Evolutionary conservation across 169 alveolate species (phyloP).

Genomic region (Cryptosporidium felis): DNA sequence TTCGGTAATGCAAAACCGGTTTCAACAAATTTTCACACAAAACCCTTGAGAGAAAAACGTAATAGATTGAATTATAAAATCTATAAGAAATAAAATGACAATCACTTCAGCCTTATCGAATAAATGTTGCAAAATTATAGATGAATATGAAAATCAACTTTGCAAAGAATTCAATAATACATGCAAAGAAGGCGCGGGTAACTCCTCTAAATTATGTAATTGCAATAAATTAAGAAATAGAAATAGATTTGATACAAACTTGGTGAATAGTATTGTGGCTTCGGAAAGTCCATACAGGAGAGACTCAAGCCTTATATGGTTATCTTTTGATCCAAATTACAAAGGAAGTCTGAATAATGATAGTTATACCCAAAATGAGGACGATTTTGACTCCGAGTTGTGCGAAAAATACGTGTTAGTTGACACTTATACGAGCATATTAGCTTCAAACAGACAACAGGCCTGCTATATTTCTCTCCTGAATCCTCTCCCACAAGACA

Average conservation of each 20-base stretch:
- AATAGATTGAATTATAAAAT: background rate
- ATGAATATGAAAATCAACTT: conserved; percentile 14
- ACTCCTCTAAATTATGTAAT: background rate
- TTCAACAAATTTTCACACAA: too few species aligned
- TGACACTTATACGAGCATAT: conserved; percentile 36
- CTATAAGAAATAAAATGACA: background rate
- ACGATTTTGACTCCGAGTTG: conserved; percentile 1
- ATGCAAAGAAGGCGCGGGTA: background rate
- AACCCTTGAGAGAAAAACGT: too few species aligned
- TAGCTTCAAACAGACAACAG: conserved; percentile 35
- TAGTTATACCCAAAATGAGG: background rate
- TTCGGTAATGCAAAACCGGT: too few species aligned
- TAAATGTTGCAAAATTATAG: conserved; percentile 35
- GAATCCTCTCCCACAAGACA: conserved; percentile 24
- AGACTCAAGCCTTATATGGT: conserved; percentile 49
- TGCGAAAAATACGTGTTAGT: conserved; percentile 36
- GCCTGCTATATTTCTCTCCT: conserved; percentile 32
- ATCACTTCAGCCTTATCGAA: background rate
- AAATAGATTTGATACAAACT: background rate
- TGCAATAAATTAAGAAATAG: background rate
- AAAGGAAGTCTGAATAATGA: background rate
- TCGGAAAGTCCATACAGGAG: conserved; percentile 22
- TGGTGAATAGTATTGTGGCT: conserved; percentile 8
- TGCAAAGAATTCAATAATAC: background rate
- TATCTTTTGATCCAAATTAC: background rate